Evolutionary conservation across 441 rosid genomes (phyloP).

Genomic region (Adansonia grandidieri): DNA sequence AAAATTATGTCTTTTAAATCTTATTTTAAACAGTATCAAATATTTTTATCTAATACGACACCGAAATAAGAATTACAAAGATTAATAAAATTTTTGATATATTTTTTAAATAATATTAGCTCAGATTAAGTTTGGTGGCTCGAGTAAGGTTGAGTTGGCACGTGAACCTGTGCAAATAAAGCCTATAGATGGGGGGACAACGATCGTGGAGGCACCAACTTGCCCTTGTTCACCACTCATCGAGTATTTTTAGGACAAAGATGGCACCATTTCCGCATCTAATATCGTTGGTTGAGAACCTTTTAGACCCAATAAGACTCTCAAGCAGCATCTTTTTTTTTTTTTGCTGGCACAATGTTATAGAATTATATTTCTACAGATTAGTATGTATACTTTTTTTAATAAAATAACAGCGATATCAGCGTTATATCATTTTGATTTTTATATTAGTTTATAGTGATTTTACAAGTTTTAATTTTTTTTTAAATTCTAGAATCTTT

Average conservation of each 20-base stretch:
- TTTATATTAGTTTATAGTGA: too few species aligned
- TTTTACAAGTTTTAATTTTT: too few species aligned
- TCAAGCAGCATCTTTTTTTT: not conserved
- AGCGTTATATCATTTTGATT: too few species aligned
- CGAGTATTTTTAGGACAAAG: not conserved
- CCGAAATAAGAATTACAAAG: not conserved
- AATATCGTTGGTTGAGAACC: not conserved
- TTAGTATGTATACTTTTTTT: too few species aligned
- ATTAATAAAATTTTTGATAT: not conserved
- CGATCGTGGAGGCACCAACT: not conserved
- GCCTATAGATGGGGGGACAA: not conserved
- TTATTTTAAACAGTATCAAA: too few species aligned
- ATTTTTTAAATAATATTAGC: too few species aligned
- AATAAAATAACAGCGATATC: too few species aligned
- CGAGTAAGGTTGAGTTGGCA: not conserved
- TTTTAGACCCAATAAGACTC: not conserved
- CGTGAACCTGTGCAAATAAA: slow-evolving; percentile 3
- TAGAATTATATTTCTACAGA: too few species aligned
- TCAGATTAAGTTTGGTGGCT: not conserved
- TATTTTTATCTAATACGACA: not conserved
- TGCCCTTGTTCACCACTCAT: not conserved
- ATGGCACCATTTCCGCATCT: not conserved
- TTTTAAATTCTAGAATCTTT: too few species aligned
- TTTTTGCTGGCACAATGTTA: not conserved
- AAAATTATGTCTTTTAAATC: too few species aligned